Base-by-base conservation (phyloP, 1,284 basidiomycete genomes). In the Nidula niveotomentosa region DNA sequence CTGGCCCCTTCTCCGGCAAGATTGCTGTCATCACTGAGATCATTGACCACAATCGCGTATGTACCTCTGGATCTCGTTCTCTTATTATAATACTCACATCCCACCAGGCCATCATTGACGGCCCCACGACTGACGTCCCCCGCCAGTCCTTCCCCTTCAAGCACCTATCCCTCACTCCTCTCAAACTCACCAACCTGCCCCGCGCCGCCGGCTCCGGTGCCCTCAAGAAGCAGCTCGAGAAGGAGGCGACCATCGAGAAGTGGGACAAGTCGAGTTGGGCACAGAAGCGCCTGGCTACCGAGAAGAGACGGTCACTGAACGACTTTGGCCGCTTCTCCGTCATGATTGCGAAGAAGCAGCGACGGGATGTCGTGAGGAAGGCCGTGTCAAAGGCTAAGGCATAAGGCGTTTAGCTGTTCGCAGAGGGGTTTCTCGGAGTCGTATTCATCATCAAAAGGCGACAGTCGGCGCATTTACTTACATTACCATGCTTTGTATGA, bases 1-100 rank as follows among this genome's bases (percentile, higher is more conserved):
- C 90, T 61, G 96, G 96, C 60, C 92, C 92, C 59, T 84, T 79
- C 58, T 81, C 87, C 58, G 94, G 95, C 68, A 91, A 91, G 76
- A 92, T 98, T 69, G 97, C 97, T 61, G 91, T 95, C 65, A 96
- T 99, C 71, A 88, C 88, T 58, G 96, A 98, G 78, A 95, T 99
- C 76, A 94, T 99, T 64, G 97, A 99, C 86, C 96, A 98, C 85
- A 97, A 96, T 84, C 88, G 95, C 74, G 96, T 97, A 68, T 62
- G 91, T 78, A n/a, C 3, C 12, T 36, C 10, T n/a, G 37, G n/a
- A n/a, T 34, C 30, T 41, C 36, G 8, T 13, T 41, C 45, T 49
- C 34, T n/a, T 15, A 44, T n/a, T 15, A 44, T 48, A 30, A 49
- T 49, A 39, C n/a, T 56, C 51, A 15, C 17, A 18, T 50, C 12